A percentile compares a stretch with the other conserved stretches of the same genome.
These are phyloP conservation scores for Cucumis hystrix DNA, from an alignment of 306 rosid genomes.

Conservation along the genomic window DNA sequence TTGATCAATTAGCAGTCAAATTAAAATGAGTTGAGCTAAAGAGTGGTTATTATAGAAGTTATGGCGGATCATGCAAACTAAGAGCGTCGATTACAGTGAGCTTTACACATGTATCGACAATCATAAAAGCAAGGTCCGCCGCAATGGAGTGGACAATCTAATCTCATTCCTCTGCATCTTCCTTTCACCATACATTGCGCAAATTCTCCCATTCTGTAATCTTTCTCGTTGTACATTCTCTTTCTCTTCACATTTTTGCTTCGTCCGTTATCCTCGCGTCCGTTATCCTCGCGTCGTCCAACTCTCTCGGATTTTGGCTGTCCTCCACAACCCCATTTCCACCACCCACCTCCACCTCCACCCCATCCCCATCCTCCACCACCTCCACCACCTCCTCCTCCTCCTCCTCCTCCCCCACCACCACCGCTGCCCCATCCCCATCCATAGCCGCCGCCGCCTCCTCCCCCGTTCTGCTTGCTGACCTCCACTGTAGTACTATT, in stretches of 20 bases:
- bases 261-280: neutral
- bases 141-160: constrained; percentile 88
- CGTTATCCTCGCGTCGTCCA: neutral
- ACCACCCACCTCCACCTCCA: constrained; percentile 44
- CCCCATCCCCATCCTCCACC: constrained; percentile 57
- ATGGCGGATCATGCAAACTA: too few species aligned
- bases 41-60: too few species aligned
- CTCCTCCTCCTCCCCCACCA: neutral
- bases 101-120: constrained; percentile 74
- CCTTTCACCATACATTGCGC: constrained; percentile 67
- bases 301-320: constrained; percentile 15
- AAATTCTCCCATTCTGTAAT: constrained; percentile 51
- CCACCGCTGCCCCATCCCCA: constrained; percentile 14
- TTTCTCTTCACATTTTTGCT: constrained; percentile 3
- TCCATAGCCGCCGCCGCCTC: neutral
- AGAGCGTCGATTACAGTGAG: constrained; percentile 15
- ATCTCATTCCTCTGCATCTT: constrained; percentile 55
- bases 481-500: constrained; percentile 16
- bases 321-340: constrained; percentile 64
- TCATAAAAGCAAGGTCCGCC: constrained; percentile 82
- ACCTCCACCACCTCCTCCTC: neutral
- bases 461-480: constrained; percentile 20
- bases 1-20: too few species aligned
- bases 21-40: too few species aligned
- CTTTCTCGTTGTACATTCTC: constrained; percentile 18